These are phyloP conservation scores for Escovopsis weberi DNA, from an alignment of 2,329 filamentous ascomycete species.

Conservation along the genomic window DNA sequence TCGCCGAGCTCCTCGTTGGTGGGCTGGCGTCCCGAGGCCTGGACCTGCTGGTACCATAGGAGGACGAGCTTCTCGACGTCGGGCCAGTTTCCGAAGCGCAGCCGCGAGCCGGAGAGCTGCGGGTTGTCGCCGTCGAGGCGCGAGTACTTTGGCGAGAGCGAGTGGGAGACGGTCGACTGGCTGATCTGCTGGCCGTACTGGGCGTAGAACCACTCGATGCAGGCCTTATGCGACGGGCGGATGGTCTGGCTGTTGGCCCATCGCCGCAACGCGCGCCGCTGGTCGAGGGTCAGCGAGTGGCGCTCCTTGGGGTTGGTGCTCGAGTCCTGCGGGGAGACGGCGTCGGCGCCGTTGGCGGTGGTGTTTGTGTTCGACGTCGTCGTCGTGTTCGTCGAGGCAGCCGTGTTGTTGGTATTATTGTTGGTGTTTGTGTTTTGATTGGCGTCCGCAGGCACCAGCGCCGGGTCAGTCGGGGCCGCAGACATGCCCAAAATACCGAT, in stretches of 20 bases:
- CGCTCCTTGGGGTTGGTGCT: constrained; percentile 28
- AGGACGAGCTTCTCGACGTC: constrained; percentile 45
- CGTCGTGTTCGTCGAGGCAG: too few species aligned
- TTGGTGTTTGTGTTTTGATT: too few species aligned
- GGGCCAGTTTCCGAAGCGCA: constrained; percentile 50
- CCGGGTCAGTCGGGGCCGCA: constrained; percentile 22
- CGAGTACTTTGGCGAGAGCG: constrained; percentile 46
- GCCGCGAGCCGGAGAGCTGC: constrained; percentile 45
- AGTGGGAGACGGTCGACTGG: constrained; percentile 49
- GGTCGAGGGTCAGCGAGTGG: constrained; percentile 46
- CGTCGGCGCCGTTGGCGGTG: not conserved
- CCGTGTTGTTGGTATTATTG: too few species aligned
- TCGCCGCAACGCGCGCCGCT: constrained; percentile 43
- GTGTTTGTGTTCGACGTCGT: too few species aligned
- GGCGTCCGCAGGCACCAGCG: not conserved
- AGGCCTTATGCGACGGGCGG: constrained; percentile 44
- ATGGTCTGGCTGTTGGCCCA: constrained; percentile 44
- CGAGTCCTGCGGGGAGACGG: constrained; percentile 3
- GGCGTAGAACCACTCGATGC: constrained; percentile 47
- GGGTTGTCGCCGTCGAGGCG: constrained; percentile 44
- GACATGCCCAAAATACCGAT: constrained; percentile 16
- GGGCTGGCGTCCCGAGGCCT: constrained; percentile 38
- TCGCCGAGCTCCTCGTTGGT: constrained; percentile 49
- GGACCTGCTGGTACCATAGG: constrained; percentile 39
- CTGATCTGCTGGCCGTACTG: constrained; percentile 47